A percentile compares a stretch with the other conserved stretches of the same genome.
phyloP scores from a whole-genome alignment of 129 eudicot species.

The Pittosporum tobira region DNA sequence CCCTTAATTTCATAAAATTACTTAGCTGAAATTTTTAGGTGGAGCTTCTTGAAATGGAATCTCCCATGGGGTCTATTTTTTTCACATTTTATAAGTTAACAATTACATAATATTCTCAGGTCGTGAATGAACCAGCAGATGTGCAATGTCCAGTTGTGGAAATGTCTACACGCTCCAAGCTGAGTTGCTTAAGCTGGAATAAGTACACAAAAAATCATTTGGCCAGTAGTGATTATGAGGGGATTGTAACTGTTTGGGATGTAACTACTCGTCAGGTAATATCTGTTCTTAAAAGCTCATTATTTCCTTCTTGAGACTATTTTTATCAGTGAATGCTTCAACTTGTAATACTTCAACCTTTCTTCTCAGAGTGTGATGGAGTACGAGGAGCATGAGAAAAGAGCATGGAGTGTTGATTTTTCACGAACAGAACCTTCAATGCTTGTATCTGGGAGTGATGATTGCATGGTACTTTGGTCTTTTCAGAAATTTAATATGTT shows the following conservation, averaged over 20 bases:
- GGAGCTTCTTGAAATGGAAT: too few relatives aligned
- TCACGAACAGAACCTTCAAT: conserved; percentile 84
- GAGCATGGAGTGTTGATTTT: conserved; percentile 99
- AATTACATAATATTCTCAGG: conserved; percentile 36
- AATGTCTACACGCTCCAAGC: conserved; percentile 87
- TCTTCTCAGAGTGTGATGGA: conserved; percentile 75
- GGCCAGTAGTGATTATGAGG: conserved; percentile 96
- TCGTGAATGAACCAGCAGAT: conserved; percentile 74
- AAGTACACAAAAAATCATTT: conserved; percentile 76
- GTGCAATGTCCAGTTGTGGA: conserved; percentile 88
- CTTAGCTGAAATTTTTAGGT: too few relatives aligned
- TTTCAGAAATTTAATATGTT: not conserved
- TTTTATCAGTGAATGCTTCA: not conserved
- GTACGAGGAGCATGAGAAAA: conserved; percentile 96
- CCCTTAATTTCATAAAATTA: too few relatives aligned
- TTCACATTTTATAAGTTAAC: conserved; percentile 6
- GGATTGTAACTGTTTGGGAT: conserved; percentile 97
- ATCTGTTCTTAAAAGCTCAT: not conserved
- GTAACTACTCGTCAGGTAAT: conserved; percentile 84
- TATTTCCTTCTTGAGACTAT: too few relatives aligned
- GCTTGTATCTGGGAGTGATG: conserved; percentile 97
- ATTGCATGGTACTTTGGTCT: conserved; percentile 59
- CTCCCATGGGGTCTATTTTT: too few relatives aligned
- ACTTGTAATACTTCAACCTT: not conserved
- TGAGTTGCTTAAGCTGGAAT: conserved; percentile 96